Evolutionary conservation across 805 yeast genomes (phyloP).

Genomic region (Zygosaccharomyces bailii): DNA sequence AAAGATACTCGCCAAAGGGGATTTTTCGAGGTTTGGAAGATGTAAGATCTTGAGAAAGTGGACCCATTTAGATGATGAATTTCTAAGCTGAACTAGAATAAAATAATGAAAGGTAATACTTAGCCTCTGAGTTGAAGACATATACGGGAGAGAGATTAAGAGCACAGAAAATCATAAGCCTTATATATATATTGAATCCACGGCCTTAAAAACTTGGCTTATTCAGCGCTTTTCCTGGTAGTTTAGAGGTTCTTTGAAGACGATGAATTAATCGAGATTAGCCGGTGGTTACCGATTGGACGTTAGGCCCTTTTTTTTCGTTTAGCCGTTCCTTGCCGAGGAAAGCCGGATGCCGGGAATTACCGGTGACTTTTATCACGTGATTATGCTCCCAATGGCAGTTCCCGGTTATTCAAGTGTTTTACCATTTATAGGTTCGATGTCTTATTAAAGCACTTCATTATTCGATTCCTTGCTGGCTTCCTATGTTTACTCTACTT

Average conservation of each 20-base stretch:
- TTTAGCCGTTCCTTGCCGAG: conserved; percentile 5
- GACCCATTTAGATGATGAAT: conserved; percentile 8
- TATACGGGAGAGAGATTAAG: too few relatives aligned
- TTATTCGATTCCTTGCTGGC: too few relatives aligned
- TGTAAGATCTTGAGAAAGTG: conserved; percentile 11
- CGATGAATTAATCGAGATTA: neutral
- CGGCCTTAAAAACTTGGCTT: neutral
- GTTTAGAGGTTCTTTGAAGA: neutral
- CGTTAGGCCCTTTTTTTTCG: neutral
- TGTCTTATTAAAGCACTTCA: too few relatives aligned
- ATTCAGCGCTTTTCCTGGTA: neutral
- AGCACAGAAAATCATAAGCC: too few relatives aligned
- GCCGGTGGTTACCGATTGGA: neutral
- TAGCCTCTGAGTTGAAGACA: too few relatives aligned
- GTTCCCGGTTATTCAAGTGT: too few relatives aligned
- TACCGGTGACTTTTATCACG: neutral
- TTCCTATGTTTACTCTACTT: too few relatives aligned
- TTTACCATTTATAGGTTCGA: too few relatives aligned
- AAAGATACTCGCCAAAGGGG: conserved; percentile 64
- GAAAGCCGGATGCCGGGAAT: conserved; percentile 1
- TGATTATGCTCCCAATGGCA: too few relatives aligned
- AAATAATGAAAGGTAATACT: too few relatives aligned
- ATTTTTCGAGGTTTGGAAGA: conserved; percentile 19
- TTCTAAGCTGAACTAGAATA: neutral
- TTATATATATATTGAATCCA: too few relatives aligned